A percentile compares a stretch with the other conserved stretches of the same genome.
Conservation (phyloP, 139 green algal species). For the Tetraselmis striata region DNA sequence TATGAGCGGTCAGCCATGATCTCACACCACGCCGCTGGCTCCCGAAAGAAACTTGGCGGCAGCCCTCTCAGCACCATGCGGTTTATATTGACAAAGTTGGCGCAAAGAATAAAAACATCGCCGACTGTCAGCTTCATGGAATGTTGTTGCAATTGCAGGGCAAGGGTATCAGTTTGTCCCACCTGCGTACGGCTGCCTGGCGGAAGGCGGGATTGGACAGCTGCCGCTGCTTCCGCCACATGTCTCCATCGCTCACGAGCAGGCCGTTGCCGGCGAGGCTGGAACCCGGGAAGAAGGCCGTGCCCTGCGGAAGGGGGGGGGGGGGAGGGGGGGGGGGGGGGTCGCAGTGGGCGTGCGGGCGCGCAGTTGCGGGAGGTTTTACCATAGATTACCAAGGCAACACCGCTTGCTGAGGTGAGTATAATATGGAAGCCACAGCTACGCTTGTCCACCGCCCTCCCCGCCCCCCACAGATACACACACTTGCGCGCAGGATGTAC, state of each 20-base stretch:
- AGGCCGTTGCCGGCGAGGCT: conserved; percentile 74
- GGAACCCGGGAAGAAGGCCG: conserved; percentile 82
- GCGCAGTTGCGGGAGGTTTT: not conserved
- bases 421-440: conserved; percentile 14
- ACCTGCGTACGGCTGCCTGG: conserved; percentile 42
- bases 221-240: conserved; percentile 72
- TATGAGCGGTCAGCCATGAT: too few species aligned
- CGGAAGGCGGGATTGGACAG: conserved; percentile 81
- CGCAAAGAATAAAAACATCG: too few species aligned
- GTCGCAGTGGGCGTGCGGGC: not conserved
- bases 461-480: not conserved
- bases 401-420: too few species aligned
- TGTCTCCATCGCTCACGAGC: conserved; percentile 71
- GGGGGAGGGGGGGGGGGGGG: not conserved
- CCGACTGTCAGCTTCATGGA: too few species aligned
- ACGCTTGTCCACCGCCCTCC: too few species aligned
- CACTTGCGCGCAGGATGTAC: not conserved
- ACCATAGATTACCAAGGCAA: not conserved
- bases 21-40: too few species aligned
- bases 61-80: too few species aligned
- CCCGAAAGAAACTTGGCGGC: too few species aligned
- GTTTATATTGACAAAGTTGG: too few species aligned
- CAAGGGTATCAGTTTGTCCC: not conserved
- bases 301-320: conserved; percentile 42
- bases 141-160: not conserved